Evolutionary conservation across 1,284 basidiomycete species (phyloP).

Genomic region (Ustilago curta): DNA sequence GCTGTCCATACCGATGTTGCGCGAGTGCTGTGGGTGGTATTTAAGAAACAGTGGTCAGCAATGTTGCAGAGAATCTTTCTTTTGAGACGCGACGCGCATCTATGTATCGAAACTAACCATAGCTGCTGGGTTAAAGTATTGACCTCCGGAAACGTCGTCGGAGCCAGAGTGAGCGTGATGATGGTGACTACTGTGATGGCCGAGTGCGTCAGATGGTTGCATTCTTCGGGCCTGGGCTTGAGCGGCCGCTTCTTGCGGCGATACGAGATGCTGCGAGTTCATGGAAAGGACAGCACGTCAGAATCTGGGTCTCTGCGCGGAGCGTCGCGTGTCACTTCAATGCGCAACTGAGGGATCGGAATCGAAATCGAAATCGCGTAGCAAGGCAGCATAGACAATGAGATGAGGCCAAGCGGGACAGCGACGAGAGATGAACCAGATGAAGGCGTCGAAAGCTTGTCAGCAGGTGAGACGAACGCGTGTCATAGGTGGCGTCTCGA

Average conservation of each 20-base stretch:
- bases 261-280: conserved; percentile 57
- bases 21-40: conserved; percentile 28
- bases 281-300: conserved; percentile 47
- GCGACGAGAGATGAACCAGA: conserved; percentile 11
- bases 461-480: conserved; percentile 36
- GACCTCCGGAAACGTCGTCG: conserved; percentile 46
- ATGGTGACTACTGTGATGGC: conserved; percentile 50
- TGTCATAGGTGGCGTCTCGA: conserved; percentile 14
- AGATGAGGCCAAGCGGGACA: background rate
- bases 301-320: conserved; percentile 27
- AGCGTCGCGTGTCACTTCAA: conserved; percentile 43
- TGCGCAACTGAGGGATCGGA: conserved; percentile 28
- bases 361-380: background rate
- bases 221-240: conserved; percentile 57
- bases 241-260: conserved; percentile 57
- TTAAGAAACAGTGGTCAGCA: conserved; percentile 3
- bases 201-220: conserved; percentile 50
- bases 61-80: too few species aligned
- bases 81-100: conserved; percentile 8
- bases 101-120: conserved; percentile 32
- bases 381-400: background rate
- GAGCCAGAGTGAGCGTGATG: conserved; percentile 41
- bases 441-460: conserved; percentile 20
- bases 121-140: conserved; percentile 55
- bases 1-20: conserved; percentile 49